Base-by-base conservation (phyloP, 2,329 filamentous ascomycete species). In the Sporothrix dimorphospora region DNA sequence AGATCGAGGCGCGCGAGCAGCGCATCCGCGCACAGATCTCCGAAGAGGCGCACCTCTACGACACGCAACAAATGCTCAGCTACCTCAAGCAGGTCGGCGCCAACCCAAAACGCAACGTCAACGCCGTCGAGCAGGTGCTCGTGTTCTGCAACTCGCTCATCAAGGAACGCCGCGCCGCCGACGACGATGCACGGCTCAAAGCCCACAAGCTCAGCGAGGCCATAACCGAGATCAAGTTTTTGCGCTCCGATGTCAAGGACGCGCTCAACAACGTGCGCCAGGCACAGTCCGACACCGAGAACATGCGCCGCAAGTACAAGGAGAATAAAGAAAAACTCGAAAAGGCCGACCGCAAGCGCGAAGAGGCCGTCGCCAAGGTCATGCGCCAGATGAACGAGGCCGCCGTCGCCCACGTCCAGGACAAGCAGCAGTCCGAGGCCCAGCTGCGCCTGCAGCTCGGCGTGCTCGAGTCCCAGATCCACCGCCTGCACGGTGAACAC, bases 271-370 rank as follows among this genome's bases (percentile, higher is more conserved):
- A 42, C 9, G 42, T 21, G 55, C 53, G 53, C 53, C 30, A 21
- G 40, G 42, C 40, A 9, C n/a, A 30, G 47, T 8, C 34, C 16
- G 69, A 66, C 11, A 16, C 47, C 11, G 57, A 57, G 14, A 51
- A 40, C 55, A 21, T 27, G 27, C 70, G 42, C 24, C 38, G 63
- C 63, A 68, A 68, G 53, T 53, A 59, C 51, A n/a, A 24, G 51
- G 63, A 69, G n/a, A 68, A 51, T 14, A 51, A 69, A 45, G 65
- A 63, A 16, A 69, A 69, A 51, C 63, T 68, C 34, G 49, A 68
- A 6, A 67, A 68, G 42, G 63, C 70, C 14, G 63, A 72, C 47
- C 47, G 38, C 27, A 47, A 40, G 51, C 51, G 55, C 27, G 45
- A 65, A 24, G 67, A 47, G 11, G 49, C 34, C 19, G 70, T 71